Base-by-base conservation (phyloP, 2,329 filamentous ascomycete genomes). In the Pestalotiopsis sp. region DNA sequence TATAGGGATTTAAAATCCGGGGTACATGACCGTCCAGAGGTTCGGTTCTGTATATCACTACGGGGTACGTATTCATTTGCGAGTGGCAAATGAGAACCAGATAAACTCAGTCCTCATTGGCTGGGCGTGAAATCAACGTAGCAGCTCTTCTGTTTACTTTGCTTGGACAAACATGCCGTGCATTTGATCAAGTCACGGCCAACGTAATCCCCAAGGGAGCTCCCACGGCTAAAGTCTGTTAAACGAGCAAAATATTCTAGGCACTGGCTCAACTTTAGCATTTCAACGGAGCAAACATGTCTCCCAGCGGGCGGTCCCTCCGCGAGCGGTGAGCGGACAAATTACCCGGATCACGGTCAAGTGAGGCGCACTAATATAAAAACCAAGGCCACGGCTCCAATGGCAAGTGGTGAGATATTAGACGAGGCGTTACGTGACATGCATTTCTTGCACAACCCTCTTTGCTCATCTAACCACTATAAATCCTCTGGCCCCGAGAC, bases 341-440 rank as follows among this genome's bases (percentile, higher is more conserved):
- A 59, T 59, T 59, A 59, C 27, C 57, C 57, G 57, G 23, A 13
- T 36, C 23, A 59, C 57, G 23, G 17, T n/a, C 20, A 36, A 59
- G 25, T 59, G 57, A 59, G 57, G 57, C 27, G 57, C 25, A 27
- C 23, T 27, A 13, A 36, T 12, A 27, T n/a, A 13, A 36, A 36
- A 13, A 13, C 23, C 57, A 59, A 23, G 57, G 25, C 23, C 5
- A 9, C 17, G 9, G 17, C 45, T n/a, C 45, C 45, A 52, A 23
- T 52, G 20, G 20, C 20, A 52, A 36, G 17, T 52, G 17, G 14
- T n/a, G 45, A 52, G 17, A 20, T 20, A 9, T 36, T 36, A 52
- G 20, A 52, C n/a, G 20, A 52, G 61, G 36, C 20, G 59, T 52
- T 17, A 65, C 59, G 36, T 68, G 66, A 17, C 36, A 60, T 64